phyloP scores from a whole-genome alignment of 164 flowering plant species.

The Stephania yunnanensis region DNA sequence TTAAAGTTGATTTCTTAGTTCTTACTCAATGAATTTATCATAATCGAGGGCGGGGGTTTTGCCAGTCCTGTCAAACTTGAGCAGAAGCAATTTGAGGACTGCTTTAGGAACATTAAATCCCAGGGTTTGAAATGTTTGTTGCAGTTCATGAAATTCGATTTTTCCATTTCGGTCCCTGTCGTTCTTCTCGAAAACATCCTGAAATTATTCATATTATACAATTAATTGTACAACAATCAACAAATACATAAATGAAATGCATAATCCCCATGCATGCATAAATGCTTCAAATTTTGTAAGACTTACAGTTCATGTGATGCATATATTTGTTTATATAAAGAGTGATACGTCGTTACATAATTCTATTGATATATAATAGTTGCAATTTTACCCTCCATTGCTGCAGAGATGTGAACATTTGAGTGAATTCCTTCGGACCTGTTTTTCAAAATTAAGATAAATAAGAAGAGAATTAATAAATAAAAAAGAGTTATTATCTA shows the following conservation, averaged over 20 bases:
- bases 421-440: not conserved
- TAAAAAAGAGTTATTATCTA: too few relatives aligned
- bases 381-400: not conserved
- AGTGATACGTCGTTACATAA: not conserved
- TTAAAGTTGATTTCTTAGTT: not conserved
- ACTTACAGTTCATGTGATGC: too few relatives aligned
- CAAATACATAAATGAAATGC: not conserved
- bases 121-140: not conserved
- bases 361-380: not conserved
- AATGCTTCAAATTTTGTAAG: too few relatives aligned
- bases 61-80: constrained; percentile 70
- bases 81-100: constrained; percentile 42
- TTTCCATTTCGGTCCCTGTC: not conserved
- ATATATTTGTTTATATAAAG: not conserved
- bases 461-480: too few relatives aligned
- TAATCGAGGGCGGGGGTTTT: constrained; percentile 62
- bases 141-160: not conserved
- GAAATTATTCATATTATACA: not conserved
- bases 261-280: not conserved
- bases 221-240: too few relatives aligned
- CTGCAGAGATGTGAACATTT: not conserved
- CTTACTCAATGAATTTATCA: constrained; percentile 47
- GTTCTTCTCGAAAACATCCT: not conserved
- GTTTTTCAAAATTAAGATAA: not conserved
- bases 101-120: not conserved